phyloP scores from a whole-genome alignment of 352 stramenopile species.

The Albugo laibachii region DNA sequence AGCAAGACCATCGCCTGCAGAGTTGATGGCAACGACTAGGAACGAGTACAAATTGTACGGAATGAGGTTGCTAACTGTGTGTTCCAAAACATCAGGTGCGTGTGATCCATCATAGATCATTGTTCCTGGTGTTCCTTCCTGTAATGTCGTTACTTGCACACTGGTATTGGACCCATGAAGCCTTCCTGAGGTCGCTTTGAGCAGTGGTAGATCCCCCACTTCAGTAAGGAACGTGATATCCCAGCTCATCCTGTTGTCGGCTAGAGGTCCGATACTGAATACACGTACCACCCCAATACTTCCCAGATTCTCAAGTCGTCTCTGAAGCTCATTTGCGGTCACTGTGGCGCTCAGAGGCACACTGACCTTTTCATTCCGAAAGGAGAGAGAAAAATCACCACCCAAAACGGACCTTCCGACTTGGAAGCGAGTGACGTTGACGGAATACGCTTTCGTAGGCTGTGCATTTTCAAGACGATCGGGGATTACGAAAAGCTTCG shows the following conservation, averaged over 20 bases:
- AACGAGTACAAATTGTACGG: constrained; percentile 85
- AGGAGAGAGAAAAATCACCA: constrained; percentile 71
- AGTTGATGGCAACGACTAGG: constrained; percentile 83
- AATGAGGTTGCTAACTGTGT: constrained; percentile 63
- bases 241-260: constrained; percentile 53
- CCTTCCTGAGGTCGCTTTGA: constrained; percentile 78
- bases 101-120: constrained; percentile 85
- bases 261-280: constrained; percentile 11
- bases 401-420: constrained; percentile 25
- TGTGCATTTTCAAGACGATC: constrained; percentile 37
- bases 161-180: constrained; percentile 46
- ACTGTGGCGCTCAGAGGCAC: constrained; percentile 25
- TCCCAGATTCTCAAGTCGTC: constrained; percentile 76
- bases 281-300: constrained; percentile 68
- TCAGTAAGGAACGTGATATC: constrained; percentile 85
- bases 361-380: constrained; percentile 49
- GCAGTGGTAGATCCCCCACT: constrained; percentile 83
- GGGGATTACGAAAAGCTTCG: constrained; percentile 26
- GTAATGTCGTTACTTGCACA: constrained; percentile 47
- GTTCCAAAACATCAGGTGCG: constrained; percentile 54
- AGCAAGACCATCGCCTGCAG: constrained; percentile 76
- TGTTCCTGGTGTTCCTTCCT: constrained; percentile 75
- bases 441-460: constrained; percentile 21
- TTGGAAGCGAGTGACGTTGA: constrained; percentile 19
- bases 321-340: constrained; percentile 45